These are phyloP conservation scores for Caryopteris hybrid DNA, from an alignment of 305 asterid species.

Conservation along the genomic window DNA sequence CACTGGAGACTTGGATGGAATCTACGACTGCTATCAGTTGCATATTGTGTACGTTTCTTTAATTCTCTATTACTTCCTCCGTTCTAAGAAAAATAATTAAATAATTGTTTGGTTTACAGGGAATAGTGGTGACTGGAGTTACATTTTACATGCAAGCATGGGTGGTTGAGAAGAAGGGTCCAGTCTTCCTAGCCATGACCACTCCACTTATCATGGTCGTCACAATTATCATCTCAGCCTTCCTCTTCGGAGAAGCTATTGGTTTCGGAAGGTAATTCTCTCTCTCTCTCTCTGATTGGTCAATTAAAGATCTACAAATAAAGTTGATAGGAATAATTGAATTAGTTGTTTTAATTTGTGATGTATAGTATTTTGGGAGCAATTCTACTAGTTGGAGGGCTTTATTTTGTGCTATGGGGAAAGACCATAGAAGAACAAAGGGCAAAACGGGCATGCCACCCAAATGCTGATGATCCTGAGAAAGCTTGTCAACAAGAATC, in stretches of 20 bases:
- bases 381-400: constrained; percentile 62
- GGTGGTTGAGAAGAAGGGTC: constrained; percentile 76
- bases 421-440: constrained; percentile 52
- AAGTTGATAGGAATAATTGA: no score
- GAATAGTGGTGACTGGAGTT: constrained; percentile 64
- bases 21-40: constrained; percentile 45
- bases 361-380: constrained; percentile 77
- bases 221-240: constrained; percentile 44
- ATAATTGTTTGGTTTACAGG: constrained; percentile 23
- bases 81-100: no score
- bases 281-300: no score
- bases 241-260: constrained; percentile 52
- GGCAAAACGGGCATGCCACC: constrained; percentile 11
- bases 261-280: constrained; percentile 56
- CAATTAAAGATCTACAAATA: no score
- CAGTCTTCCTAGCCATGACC: constrained; percentile 59
- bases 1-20: constrained; percentile 74
- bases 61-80: not conserved
- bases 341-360: not conserved
- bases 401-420: constrained; percentile 79
- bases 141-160: constrained; percentile 72
- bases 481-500: constrained; percentile 23
- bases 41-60: constrained; percentile 55
- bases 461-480: constrained; percentile 25
- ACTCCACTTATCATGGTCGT: constrained; percentile 51